Evolutionary conservation across 2,329 filamentous ascomycete genomes (phyloP).

Genomic region (Gremmenia infestans): DNA sequence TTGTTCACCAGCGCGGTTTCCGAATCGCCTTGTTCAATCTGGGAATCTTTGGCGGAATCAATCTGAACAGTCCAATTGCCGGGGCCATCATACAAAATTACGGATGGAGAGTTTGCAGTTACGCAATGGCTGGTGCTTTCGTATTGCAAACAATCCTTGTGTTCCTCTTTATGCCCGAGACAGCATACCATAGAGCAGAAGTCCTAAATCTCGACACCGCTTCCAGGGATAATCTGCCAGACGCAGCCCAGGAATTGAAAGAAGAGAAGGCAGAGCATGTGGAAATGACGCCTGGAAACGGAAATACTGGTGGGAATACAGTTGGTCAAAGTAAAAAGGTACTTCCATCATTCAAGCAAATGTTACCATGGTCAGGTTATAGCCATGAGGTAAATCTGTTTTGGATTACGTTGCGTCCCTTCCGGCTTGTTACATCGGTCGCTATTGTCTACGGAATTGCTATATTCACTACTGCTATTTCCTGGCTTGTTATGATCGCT

Average conservation of each 20-base stretch:
- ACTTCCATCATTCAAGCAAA: slow-evolving; percentile 27
- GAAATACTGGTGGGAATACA: no score
- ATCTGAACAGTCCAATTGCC: slow-evolving; percentile 35
- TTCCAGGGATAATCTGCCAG: no score
- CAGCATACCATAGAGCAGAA: background rate
- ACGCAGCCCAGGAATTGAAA: no score
- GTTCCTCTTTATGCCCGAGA: background rate
- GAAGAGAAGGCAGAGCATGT: no score
- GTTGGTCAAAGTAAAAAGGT: background rate
- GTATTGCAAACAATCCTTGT: background rate
- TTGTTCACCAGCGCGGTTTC: slow-evolving; percentile 39
- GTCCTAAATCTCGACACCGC: background rate
- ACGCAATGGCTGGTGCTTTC: slow-evolving; percentile 12
- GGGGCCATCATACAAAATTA: no score
- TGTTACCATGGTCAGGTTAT: slow-evolving; percentile 36
- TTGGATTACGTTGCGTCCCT: slow-evolving; percentile 26
- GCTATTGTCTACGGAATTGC: slow-evolving; percentile 37
- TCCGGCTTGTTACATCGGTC: slow-evolving; percentile 28
- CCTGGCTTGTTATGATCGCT: slow-evolving; percentile 40
- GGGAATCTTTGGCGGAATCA: slow-evolving; percentile 38
- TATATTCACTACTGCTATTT: slow-evolving; percentile 36
- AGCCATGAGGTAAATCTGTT: slow-evolving; percentile 33
- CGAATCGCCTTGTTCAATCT: slow-evolving; percentile 38
- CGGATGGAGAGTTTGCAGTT: background rate
- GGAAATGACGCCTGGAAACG: no score